Conservation (phyloP, 2,329 filamentous ascomycete genomes). For the Monilinia aucupariae region DNA sequence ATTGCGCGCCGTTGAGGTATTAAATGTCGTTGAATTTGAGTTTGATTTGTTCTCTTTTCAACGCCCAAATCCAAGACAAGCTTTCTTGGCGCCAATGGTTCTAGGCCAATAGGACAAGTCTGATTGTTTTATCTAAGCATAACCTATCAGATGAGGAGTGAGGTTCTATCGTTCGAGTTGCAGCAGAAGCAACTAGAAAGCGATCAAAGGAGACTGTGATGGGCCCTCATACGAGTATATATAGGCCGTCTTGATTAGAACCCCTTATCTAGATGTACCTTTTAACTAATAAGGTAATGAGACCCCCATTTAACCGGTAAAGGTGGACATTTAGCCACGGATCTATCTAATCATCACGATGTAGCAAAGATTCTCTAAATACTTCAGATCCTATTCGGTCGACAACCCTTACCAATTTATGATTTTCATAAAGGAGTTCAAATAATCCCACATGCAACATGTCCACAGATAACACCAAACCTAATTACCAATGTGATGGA, state of each 20-base stretch:
- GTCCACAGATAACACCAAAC: not conserved
- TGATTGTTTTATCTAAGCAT: not conserved
- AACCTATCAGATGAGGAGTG: not conserved
- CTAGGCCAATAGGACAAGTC: not conserved
- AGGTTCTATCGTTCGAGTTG: not conserved
- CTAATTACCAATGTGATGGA: not conserved
- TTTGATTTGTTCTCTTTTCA: not conserved
- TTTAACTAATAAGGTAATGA: no score
- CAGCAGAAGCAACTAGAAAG: not conserved
- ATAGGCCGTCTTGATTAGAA: no score
- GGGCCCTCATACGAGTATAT: no score
- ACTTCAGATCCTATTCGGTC: no score
- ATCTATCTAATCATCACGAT: no score
- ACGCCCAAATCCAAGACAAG: not conserved
- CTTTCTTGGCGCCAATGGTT: slow-evolving; percentile 12
- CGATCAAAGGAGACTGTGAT: no score
- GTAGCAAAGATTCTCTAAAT: no score
- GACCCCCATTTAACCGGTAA: no score
- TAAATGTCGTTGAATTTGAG: slow-evolving; percentile 16
- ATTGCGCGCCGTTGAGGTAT: not conserved
- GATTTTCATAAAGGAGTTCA: no score
- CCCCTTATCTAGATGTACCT: no score
- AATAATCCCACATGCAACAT: not conserved
- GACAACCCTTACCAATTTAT: no score
- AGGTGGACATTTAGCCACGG: no score